These are phyloP conservation scores for Tilletia setariae DNA, from an alignment of 1,284 basidiomycete species.

Conservation along the genomic window DNA sequence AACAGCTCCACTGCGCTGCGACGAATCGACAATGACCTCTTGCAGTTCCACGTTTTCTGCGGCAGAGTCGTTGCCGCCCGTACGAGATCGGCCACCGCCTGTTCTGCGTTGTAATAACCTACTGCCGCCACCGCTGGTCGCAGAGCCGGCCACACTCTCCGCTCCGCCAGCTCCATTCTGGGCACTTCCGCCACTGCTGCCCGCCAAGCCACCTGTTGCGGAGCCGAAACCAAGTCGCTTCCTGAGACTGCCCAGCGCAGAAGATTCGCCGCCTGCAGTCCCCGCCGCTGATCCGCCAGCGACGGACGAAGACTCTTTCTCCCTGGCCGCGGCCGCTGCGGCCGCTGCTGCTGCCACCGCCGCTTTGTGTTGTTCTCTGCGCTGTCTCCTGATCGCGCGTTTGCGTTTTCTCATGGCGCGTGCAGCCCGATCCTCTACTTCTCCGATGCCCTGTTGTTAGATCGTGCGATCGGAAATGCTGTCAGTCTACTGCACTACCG, in stretches of 20 bases:
- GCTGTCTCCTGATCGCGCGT: slow-evolving; percentile 13
- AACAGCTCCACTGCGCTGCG: not conserved
- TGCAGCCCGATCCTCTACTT: slow-evolving; percentile 46
- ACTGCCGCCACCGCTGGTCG: not conserved
- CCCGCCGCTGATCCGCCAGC: slow-evolving; percentile 18
- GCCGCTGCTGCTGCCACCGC: slow-evolving; percentile 39
- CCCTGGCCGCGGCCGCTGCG: slow-evolving; percentile 26
- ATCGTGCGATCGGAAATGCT: not conserved
- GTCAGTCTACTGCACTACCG: no score
- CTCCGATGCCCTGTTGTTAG: slow-evolving; percentile 43
- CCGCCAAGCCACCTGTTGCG: not conserved
- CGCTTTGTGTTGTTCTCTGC: slow-evolving; percentile 24
- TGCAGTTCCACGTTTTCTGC: not conserved
- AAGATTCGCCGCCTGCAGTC: slow-evolving; percentile 21
- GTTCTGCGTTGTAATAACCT: not conserved
- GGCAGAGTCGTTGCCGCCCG: slow-evolving; percentile 10
- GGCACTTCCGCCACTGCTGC: not conserved
- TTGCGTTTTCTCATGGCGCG: slow-evolving; percentile 32
- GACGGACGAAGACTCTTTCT: slow-evolving; percentile 27
- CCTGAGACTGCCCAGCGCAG: slow-evolving; percentile 4
- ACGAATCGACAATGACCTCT: slow-evolving; percentile 7
- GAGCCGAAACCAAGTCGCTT: slow-evolving; percentile 3
- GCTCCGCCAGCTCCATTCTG: not conserved
- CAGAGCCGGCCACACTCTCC: not conserved
- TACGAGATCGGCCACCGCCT: not conserved